Evolutionary conservation across 345 rosid species (phyloP).

Genomic region (Populus alba): DNA sequence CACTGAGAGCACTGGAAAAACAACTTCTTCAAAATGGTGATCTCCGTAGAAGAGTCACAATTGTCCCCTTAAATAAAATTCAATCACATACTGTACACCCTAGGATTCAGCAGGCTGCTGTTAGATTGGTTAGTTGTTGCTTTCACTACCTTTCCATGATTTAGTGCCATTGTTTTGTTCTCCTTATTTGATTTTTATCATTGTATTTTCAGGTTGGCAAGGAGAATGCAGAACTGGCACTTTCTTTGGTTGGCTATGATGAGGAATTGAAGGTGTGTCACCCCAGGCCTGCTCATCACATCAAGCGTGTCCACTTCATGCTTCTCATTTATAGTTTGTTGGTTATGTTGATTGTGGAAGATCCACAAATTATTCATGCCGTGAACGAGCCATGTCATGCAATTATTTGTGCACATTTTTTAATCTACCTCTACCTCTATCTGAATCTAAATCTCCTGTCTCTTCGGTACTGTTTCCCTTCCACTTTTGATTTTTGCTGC

Average conservation of each 20-base stretch:
- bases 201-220: conserved; percentile 68
- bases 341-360: background rate
- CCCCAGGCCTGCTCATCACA: background rate
- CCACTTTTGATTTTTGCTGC: conserved; percentile 33
- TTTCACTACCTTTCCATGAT: conserved; percentile 6
- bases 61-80: conserved; percentile 89
- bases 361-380: background rate
- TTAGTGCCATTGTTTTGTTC: background rate
- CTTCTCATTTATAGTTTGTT: background rate
- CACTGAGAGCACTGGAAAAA: conserved; percentile 85
- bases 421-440: background rate
- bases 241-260: conserved; percentile 81
- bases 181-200: conserved; percentile 4
- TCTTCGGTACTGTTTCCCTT: conserved; percentile 3
- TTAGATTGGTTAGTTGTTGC: conserved; percentile 59
- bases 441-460: background rate
- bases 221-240: conserved; percentile 87
- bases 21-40: conserved; percentile 92
- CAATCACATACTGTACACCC: conserved; percentile 51
- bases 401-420: background rate
- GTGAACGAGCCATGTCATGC: background rate
- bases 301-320: background rate
- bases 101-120: conserved; percentile 70
- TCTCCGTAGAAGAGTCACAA: conserved; percentile 86
- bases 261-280: conserved; percentile 63